Evolutionary conservation across 2,329 filamentous ascomycete species (phyloP), one percentile per base, ranked within the genome.

Genomic region (Huntiella abstrusa): DNA sequence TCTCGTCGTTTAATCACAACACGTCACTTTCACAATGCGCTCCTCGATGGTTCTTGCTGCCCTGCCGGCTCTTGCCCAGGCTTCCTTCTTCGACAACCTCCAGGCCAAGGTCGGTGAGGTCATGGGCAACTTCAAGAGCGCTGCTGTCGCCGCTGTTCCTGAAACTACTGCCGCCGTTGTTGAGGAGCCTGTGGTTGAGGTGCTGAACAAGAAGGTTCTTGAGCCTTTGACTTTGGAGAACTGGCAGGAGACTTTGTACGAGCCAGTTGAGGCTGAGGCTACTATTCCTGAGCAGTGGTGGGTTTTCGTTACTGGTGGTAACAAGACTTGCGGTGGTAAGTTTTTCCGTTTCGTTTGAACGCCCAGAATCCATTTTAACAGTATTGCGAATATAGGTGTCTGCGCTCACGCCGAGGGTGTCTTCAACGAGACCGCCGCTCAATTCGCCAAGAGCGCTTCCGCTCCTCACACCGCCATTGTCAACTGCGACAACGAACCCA

Each of bases 281-380:
- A 71, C 72, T 8, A 69, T 67, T 51, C 78, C 81, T 4, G 78
- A 80, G 61, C 78, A 85, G 62, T 86, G 80, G 80, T 77, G 81
- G 68, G 65, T 88, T 51, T 69, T 82, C 53, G 64, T 84, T 53
- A 82, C 77, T 7, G 83, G 80, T 54, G 83, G 80, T 54, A 86
- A 87, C 68, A 80, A 77, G 65, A 85, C 82, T 32, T 88, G 83
- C 65, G 79, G 71, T 57, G 71, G 73, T 75, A 64, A 49, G 68
- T 55, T 22, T 35, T 13, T 16, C 7, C 15, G 8, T 50, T 38
- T 16, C 22, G 8, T 28, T 28, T 10, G 22, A 28, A 28, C 22
- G 12, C 47, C 59, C 52, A 45, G 2, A 38, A 13, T 32, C 19
- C 10, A 7, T 28, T 40, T 47, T 19, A 35, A 38, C 33, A 19